phyloP scores from a whole-genome alignment of 2,329 filamentous ascomycete genomes.

The Alternaria angustiovoidea region DNA sequence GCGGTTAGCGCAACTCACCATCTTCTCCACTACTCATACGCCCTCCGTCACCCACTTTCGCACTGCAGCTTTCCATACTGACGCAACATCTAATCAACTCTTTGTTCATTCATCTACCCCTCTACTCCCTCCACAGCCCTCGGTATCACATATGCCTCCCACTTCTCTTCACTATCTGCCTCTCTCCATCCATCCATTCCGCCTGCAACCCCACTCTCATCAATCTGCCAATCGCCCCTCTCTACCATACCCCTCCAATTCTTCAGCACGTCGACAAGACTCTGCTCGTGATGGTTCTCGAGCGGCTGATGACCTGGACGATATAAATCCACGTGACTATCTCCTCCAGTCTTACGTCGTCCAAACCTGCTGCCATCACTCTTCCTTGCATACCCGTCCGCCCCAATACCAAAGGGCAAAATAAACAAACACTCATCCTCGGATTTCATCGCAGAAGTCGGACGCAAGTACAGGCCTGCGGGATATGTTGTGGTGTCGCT shows the following conservation, averaged over 20 bases:
- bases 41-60: not conserved
- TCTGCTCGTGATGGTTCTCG: no score
- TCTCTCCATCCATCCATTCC: constrained; percentile 29
- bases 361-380: no score
- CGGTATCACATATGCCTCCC: no score
- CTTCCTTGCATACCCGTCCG: no score
- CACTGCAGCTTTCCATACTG: not conserved
- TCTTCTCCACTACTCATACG: not conserved
- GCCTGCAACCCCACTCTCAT: constrained; percentile 23
- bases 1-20: constrained; percentile 1
- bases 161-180: no score
- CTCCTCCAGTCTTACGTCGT: no score
- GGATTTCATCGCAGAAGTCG: constrained; percentile 5
- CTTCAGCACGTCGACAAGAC: constrained; percentile 19
- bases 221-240: constrained; percentile 28
- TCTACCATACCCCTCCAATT: constrained; percentile 32
- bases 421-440: constrained; percentile 22
- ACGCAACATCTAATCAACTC: not conserved
- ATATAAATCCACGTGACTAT: no score
- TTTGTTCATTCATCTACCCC: no score
- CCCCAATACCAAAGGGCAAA: constrained; percentile 16
- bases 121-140: no score
- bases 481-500: constrained; percentile 9
- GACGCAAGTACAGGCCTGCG: constrained; percentile 25
- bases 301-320: no score